Evolutionary conservation across 257 asterid genomes (phyloP).

Genomic region (Solanum piurae): DNA sequence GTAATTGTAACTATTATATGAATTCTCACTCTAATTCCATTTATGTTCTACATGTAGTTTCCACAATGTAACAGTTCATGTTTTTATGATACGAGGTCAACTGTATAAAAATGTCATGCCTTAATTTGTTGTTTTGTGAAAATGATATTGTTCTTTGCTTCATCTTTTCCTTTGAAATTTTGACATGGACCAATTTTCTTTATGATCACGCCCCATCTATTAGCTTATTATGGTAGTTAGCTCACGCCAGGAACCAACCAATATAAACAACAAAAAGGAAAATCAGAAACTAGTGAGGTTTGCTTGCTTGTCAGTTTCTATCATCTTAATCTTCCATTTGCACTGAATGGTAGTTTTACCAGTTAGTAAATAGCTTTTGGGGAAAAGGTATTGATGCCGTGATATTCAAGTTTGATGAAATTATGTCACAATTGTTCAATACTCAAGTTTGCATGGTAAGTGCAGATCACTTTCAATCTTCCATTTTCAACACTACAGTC

Average conservation of each 20-base stretch:
- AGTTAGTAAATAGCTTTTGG: background rate
- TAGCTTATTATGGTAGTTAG: background rate
- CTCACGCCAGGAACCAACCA: background rate
- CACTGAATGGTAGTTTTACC: background rate
- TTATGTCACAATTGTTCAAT: background rate
- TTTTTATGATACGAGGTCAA: background rate
- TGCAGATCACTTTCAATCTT: background rate
- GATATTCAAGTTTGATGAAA: background rate
- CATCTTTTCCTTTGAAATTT: background rate
- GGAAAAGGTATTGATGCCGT: background rate
- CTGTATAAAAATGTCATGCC: slow-evolving; percentile 8
- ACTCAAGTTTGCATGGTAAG: background rate
- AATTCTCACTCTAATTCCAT: slow-evolving; percentile 1
- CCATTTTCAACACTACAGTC: background rate
- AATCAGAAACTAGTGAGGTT: background rate
- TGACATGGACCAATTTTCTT: background rate
- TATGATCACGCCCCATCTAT: background rate
- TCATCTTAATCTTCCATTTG: background rate
- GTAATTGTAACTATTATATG: background rate
- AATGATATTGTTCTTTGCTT: background rate
- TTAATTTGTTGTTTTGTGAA: background rate
- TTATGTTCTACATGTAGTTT: slow-evolving; percentile 16
- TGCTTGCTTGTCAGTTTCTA: background rate
- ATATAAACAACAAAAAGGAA: background rate
- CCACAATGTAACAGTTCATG: slow-evolving; percentile 7